Conservation (phyloP, 495 filamentous ascomycete species). For the Aspergillus panamensis region DNA sequence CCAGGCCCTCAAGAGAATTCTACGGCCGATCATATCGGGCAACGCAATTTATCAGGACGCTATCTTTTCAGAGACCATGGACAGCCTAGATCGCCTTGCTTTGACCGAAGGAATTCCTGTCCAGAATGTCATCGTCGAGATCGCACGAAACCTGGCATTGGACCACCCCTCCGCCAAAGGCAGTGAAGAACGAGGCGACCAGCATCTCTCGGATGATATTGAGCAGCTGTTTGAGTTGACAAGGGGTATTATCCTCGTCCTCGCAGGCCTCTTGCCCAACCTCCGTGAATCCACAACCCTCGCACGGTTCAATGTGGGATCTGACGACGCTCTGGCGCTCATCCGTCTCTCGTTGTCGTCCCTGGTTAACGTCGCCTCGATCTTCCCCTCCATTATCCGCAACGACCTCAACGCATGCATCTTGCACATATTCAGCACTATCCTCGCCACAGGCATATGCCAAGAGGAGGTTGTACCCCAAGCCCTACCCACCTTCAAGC, state of each 20-base stretch:
- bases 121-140: constrained; percentile 90
- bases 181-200: constrained; percentile 60
- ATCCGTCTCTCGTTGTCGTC: constrained; percentile 76
- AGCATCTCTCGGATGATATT: constrained; percentile 83
- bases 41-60: constrained; percentile 94
- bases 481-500: constrained; percentile 84
- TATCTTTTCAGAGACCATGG: constrained; percentile 97
- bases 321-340: constrained; percentile 79
- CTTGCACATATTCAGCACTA: constrained; percentile 91
- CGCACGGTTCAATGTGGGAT: constrained; percentile 55
- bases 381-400: constrained; percentile 94
- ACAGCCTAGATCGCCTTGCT: constrained; percentile 87
- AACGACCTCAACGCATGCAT: constrained; percentile 96
- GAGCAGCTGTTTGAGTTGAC: constrained; percentile 98
- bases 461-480: constrained; percentile 87
- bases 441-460: constrained; percentile 80
- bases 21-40: constrained; percentile 91
- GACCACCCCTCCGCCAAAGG: constrained; percentile 84
- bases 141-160: constrained; percentile 82
- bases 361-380: constrained; percentile 87
- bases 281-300: constrained; percentile 71
- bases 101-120: constrained; percentile 85
- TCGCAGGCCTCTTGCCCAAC: constrained; percentile 82
- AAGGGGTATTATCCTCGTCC: constrained; percentile 87
- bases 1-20: constrained; percentile 87